These are phyloP conservation scores for Drechmeria coniospora DNA, from an alignment of 2,329 filamentous ascomycete genomes.

Conservation along the genomic window DNA sequence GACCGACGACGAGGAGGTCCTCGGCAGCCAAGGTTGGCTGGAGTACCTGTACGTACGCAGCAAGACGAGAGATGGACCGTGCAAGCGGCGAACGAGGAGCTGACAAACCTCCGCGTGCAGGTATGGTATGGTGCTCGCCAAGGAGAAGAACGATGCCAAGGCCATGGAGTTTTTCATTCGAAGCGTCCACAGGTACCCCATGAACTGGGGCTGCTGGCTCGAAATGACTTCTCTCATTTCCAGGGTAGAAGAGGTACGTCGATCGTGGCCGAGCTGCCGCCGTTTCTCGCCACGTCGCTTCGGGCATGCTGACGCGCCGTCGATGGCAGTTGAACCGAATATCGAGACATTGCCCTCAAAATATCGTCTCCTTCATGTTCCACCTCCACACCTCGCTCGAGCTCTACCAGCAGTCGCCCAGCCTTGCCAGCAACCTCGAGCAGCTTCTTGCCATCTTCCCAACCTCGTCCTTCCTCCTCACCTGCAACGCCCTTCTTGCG, in stretches of 20 bases:
- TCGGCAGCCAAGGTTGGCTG: constrained; percentile 74
- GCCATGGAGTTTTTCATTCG: constrained; percentile 77
- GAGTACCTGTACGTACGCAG: constrained; percentile 50
- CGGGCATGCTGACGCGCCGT: constrained; percentile 9
- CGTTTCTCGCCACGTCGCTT: neutral
- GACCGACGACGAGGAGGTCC: constrained; percentile 40
- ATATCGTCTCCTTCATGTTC: constrained; percentile 89
- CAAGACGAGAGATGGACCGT: neutral
- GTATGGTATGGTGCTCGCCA: constrained; percentile 80
- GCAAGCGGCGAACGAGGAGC: neutral
- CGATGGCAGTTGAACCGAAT: constrained; percentile 50
- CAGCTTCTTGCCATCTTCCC: constrained; percentile 78
- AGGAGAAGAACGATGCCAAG: constrained; percentile 75
- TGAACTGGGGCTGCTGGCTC: constrained; percentile 96
- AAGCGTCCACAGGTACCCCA: constrained; percentile 78
- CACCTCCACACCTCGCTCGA: constrained; percentile 83
- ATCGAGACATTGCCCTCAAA: constrained; percentile 60
- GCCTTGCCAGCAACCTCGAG: constrained; percentile 58
- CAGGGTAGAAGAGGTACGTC: constrained; percentile 63
- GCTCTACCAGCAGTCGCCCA: constrained; percentile 70
- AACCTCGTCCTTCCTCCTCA: constrained; percentile 74
- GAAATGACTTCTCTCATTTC: constrained; percentile 73
- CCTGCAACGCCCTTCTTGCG: constrained; percentile 71
- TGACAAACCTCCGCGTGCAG: constrained; percentile 15
- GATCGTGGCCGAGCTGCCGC: neutral